A percentile compares a stretch with the other conserved stretches of the same genome.
These are phyloP conservation scores for Piper longum DNA, from an alignment of 164 flowering plant genomes.

Conservation along the genomic window DNA sequence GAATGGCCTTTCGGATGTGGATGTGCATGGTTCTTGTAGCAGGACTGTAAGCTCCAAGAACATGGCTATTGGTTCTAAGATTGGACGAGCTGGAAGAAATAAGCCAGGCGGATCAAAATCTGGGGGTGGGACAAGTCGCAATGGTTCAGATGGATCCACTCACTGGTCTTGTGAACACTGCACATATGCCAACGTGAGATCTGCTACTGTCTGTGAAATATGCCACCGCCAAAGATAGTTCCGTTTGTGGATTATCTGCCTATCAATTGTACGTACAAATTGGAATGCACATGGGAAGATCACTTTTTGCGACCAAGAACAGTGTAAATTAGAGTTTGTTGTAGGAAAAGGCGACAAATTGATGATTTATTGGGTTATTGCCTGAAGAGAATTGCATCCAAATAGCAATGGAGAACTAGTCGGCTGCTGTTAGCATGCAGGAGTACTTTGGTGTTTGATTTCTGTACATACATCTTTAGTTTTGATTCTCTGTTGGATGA, in stretches of 20 bases:
- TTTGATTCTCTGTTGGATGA: not conserved
- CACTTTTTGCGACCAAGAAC: not conserved
- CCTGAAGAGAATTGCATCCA: not conserved
- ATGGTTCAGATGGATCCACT: constrained; percentile 30
- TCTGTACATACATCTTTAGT: not conserved
- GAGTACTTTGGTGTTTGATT: not conserved
- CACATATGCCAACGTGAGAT: constrained; percentile 49
- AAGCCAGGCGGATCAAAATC: constrained; percentile 39
- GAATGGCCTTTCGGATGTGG: constrained; percentile 65
- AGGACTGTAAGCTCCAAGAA: constrained; percentile 27
- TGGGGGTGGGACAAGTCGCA: constrained; percentile 15
- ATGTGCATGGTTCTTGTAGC: constrained; percentile 38
- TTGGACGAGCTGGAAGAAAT: constrained; percentile 29
- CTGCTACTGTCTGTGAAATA: constrained; percentile 43
- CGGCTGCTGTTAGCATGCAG: not conserved
- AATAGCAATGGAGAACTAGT: not conserved
- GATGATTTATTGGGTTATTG: not conserved
- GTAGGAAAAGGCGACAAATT: not conserved
- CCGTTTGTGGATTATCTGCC: not conserved
- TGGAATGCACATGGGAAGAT: not conserved
- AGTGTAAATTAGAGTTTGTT: not conserved
- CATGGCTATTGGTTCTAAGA: constrained; percentile 29
- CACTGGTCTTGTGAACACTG: constrained; percentile 79
- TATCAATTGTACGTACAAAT: not conserved
- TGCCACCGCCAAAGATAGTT: constrained; percentile 29